Evolutionary conservation across 192 early-diverging fungal genomes (phyloP), one percentile per base, ranked within the genome.

Genomic region (Funneliformis mosseae): DNA sequence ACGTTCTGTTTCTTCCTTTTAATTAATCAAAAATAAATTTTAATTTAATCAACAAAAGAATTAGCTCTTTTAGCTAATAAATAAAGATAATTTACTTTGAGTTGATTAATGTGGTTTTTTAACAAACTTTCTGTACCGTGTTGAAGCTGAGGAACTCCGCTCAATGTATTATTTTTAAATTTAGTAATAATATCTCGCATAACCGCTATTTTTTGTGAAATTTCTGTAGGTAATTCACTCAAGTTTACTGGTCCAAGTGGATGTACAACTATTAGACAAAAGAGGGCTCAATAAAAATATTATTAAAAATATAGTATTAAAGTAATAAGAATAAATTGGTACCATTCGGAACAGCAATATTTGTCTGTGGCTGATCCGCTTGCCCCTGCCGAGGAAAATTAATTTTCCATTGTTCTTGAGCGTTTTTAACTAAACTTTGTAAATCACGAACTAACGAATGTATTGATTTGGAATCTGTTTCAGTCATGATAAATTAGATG

Each of bases 161-260:
- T n/a, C 12, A 25, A 59, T 3, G 8, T 25, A 41, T 27, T 48
- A 68, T 66, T 59, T 38, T 45, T 63, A 68, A 64, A 78, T 45
- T 42, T 28, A 9, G 50, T 33, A 16, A 78, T 18, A 27, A 67
- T 78, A 5, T 14, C n/a, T 39, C 77, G 77, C 33, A 78, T 48
- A 11, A 38, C 0, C 18, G 14, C n/a, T 16, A 78, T 78, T n/a
- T 68, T 78, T 28, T 67, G 50, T 41, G 61, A 43, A 67, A 78
- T 67, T 67, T 78, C 77, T n/a, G 39, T 33, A 14, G n/a, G 11
- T 42, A 68, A 18, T 9, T 43, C 27, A 21, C 9, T 25, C 18
- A 78, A 28, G 27, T 78, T 67, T 27, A 78, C 63, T 25, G 77
- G 77, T 7, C 77, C 77, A 55, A 78, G 61, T 39, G 77, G 43